Evolutionary conservation across 495 filamentous ascomycete genomes (phyloP), one percentile per base, ranked within the genome.

Genomic region (Daldinia bambusicola): DNA sequence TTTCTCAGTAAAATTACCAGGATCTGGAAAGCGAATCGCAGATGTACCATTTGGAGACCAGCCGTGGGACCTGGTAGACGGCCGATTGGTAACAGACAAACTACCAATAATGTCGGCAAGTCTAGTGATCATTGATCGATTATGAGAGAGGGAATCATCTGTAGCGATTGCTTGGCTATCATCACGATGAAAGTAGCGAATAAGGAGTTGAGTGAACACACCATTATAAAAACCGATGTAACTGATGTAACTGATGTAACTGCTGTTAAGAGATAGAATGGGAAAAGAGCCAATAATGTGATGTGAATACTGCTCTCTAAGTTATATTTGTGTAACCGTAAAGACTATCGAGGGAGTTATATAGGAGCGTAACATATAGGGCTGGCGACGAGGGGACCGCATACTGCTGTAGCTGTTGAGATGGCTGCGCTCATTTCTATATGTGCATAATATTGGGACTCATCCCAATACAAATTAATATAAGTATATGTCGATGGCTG

Each of bases 1-100:
- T 2, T 74, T 82, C 9, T 69, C 73, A 10, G 56, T 83, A 13
- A 5, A 58, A 7, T 45, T 78, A 41, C 74, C 78, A 13, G 32
- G 34, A 1, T 13, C 60, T 0, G 67, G 48, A 22, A 45, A 32
- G 10, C 36, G 45, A 1, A 58, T 78, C 0, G 51, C 60, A 2
- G 50, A 65, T 9, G 68, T 76, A 32, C 59, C 45, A 1, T 72
- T 77, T n/a, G 76, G 76, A 1, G 72, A 56, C 2, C 22, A 66
- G 8, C 4, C 63, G 4, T 78, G 76, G 76, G 26, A 61, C 34
- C 2, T 78, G 53, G 2, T 37, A 8, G 70, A 61, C 20, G 72
- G 68, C 1, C n/a, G 38, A 41, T 50, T 76, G 26, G 51, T 30
- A 0, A 36, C 64, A n/a, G 56, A 70, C 0, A 34, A n/a, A 4